Percentiles rank a stretch among this genome's conserved stretches.
These are phyloP conservation scores for Acanthochlamys bracteata DNA, from an alignment of 106 monocot genomes.

Conservation along the genomic window DNA sequence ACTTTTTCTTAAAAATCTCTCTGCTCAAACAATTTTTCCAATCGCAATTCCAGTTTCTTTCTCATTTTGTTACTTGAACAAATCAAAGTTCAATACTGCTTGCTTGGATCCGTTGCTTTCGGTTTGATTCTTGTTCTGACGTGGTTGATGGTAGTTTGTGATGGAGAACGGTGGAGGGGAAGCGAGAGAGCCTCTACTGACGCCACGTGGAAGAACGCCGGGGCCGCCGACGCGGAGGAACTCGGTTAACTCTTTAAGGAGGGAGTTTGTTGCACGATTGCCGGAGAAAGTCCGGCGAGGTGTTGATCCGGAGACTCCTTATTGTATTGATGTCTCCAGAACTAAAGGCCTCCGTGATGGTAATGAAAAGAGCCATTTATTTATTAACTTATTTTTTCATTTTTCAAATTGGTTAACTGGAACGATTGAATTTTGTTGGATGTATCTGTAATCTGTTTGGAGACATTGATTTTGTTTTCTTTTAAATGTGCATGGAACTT, in stretches of 20 bases:
- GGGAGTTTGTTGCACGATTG: slow-evolving; percentile 2
- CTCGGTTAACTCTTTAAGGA: slow-evolving; percentile 5
- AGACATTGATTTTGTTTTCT: too few species aligned
- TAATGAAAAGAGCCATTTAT: background rate
- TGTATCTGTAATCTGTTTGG: too few species aligned
- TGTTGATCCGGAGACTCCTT: slow-evolving; percentile 8
- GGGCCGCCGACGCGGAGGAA: slow-evolving; percentile 7
- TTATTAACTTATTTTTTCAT: background rate
- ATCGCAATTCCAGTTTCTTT: too few species aligned
- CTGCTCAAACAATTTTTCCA: too few species aligned
- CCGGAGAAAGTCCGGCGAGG: slow-evolving; percentile 5
- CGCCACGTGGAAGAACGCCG: background rate
- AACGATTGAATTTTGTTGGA: too few species aligned
- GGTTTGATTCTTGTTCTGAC: background rate
- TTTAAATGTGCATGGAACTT: too few species aligned
- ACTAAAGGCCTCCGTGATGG: slow-evolving; percentile 7
- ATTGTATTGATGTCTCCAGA: background rate
- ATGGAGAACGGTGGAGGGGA: background rate
- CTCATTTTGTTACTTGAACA: too few species aligned
- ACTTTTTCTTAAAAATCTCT: too few species aligned
- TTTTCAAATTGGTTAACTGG: too few species aligned
- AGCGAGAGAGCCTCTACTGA: background rate
- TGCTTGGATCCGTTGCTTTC: background rate
- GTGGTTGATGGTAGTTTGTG: background rate
- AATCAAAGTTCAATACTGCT: too few species aligned